Base-by-base conservation (phyloP, 2,329 filamentous ascomycete genomes). In the Aspergillus neoniger region DNA sequence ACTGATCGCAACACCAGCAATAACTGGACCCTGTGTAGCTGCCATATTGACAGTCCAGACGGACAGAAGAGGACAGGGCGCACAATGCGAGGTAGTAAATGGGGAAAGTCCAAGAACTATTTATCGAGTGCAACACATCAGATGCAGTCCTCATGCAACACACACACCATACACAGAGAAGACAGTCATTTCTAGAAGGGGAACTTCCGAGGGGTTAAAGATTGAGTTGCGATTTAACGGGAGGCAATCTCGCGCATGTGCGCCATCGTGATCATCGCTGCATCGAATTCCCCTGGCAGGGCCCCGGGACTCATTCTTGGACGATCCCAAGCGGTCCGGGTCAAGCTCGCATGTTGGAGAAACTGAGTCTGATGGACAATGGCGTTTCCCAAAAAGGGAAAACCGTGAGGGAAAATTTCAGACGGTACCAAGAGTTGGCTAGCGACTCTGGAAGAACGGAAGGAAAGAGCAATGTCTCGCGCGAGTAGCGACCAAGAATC, bases 21-120 rank as follows among this genome's bases (percentile, higher is more conserved):
- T 73, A 8, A 69, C 67, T 14, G 73, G 74, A 9, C 74, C 75
- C 44, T 75, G 72, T 12, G 73, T 70, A n/a, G 73, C 71, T 3
- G 32, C 55, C 65, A 72, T 68, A 21, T 19, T 56, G 50, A 54
- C 50, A 28, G 9, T 51, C 48, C 48, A 49, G 23, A 36, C 38
- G 43, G 47, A 43, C 41, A 44, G 21, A 55, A 60, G 43, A 49
- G 55, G 32, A n/a, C 51, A 39, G 47, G 25, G 51, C 32, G 43
- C 38, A 50, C 55, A 52, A 49, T 28, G 55, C 51, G n/a, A 21
- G 25, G 51, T n/a, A 21, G 19, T 44, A 3, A n/a, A 12, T 44
- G 5, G 41, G 41, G 41, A 23, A 36, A 14, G 9, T 23, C 19
- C 19, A 23, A 44, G 41, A 19, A 15, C 19, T 44, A 44, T 44